Base-by-base conservation (phyloP, 768 basidiomycete species). In the Suillus discolor region DNA sequence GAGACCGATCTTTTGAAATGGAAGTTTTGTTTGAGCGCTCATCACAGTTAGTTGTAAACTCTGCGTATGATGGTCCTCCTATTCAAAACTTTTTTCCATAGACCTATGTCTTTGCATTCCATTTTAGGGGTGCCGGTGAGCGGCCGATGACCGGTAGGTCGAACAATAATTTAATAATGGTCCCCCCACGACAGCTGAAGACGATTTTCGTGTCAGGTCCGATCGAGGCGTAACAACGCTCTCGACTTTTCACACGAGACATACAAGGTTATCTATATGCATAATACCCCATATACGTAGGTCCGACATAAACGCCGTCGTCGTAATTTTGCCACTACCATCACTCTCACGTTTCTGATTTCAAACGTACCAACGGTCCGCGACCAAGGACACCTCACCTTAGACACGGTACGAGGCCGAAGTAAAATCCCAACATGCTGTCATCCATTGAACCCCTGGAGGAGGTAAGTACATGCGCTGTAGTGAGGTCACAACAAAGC, bases 401-500 rank as follows among this genome's bases (percentile, higher is more conserved):
- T 20, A 11, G 15, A 38, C 53, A 23, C 57, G 16, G 9, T 59
- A 53, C 42, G 41, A 49, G 18, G 42, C 42, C 18, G 42, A 41
- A 13, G 15, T n/a, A 62, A 47, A 20, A 25, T 15, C 16, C 49
- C 59, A 49, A 45, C 57, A 78, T 75, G 75, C 57, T 65, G 28
- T 54, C 36, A 38, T 69, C 74, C 8, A 65, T 77, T 15, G 75
- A 71, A 25, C 67, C 68, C n/a, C 69, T 77, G 23, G 75, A 77
- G 65, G 75, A 74, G 70, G 75, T 77, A 18, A 4, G 75, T 65
- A 18, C 42, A 16, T 57, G 73, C 66, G 9, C 42, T 41, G 61
- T 39, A 59, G 62, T 42, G 45, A 54, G 44, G 11, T 63, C 34
- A 51, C 38, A 25, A 62, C 41, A 9, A 11, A 31, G 47, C 2